phyloP scores from a whole-genome alignment of 2,329 filamentous ascomycete genomes.

The Calonectria hongkongensis region DNA sequence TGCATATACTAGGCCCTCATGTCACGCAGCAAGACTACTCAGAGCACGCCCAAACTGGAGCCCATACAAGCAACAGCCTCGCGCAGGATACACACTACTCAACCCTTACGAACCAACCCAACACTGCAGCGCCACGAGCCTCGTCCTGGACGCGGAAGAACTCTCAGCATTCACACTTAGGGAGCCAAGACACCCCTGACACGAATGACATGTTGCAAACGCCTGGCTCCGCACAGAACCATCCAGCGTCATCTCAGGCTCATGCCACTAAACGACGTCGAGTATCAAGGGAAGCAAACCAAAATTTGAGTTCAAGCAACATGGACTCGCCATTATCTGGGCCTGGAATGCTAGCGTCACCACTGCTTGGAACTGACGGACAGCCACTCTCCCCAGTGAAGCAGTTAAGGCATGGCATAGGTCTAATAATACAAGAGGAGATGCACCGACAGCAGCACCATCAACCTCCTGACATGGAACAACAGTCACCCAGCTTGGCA shows the following conservation, averaged over 20 bases:
- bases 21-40: slow-evolving; percentile 21
- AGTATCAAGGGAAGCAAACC: slow-evolving; percentile 49
- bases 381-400: slow-evolving; percentile 39
- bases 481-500: slow-evolving; percentile 20
- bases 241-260: slow-evolving; percentile 32
- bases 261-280: slow-evolving; percentile 55
- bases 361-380: slow-evolving; percentile 35
- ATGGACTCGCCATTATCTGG: slow-evolving; percentile 39
- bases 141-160: slow-evolving; percentile 43
- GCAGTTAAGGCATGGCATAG: slow-evolving; percentile 16
- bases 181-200: slow-evolving; percentile 9
- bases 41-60: slow-evolving; percentile 12
- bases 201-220: slow-evolving; percentile 25
- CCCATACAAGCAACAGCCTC: background rate
- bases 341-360: slow-evolving; percentile 39
- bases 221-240: background rate
- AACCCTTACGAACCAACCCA: slow-evolving; percentile 5
- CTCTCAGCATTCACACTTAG: slow-evolving; percentile 27
- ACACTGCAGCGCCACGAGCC: background rate
- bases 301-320: slow-evolving; percentile 34
- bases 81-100: slow-evolving; percentile 1
- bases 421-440: slow-evolving; percentile 39
- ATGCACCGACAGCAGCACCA: slow-evolving; percentile 36
- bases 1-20: slow-evolving; percentile 6
- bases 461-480: slow-evolving; percentile 35